These are phyloP conservation scores for Lasiodiplodia sp. DNA, from an alignment of 2,329 filamentous ascomycete species.

Conservation along the genomic window DNA sequence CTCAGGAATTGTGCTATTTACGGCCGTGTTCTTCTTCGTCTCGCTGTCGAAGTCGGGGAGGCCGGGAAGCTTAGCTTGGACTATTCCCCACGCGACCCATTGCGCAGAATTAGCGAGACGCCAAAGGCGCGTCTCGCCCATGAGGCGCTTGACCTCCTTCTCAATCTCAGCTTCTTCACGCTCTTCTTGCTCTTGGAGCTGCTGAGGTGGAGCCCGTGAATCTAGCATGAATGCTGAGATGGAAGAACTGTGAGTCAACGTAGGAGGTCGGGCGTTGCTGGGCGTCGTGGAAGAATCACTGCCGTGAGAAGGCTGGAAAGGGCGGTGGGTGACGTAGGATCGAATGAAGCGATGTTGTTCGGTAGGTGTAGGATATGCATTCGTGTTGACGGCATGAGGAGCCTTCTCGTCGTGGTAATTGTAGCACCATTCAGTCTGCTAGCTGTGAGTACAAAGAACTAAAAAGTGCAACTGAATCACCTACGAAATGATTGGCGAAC, in stretches of 20 bases:
- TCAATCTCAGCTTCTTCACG: slow-evolving; percentile 71
- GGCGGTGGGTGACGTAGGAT: slow-evolving; percentile 82
- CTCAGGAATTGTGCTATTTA: slow-evolving; percentile 33
- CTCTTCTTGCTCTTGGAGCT: slow-evolving; percentile 48
- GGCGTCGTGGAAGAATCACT: slow-evolving; percentile 44
- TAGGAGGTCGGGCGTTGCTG: slow-evolving; percentile 36
- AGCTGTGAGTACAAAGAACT: slow-evolving; percentile 3
- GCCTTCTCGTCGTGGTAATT: slow-evolving; percentile 82
- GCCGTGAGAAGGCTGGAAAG: slow-evolving; percentile 46
- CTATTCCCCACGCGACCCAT: slow-evolving; percentile 96
- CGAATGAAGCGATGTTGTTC: slow-evolving; percentile 86
- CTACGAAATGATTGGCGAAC: slow-evolving; percentile 95
- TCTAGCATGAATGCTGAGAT: slow-evolving; percentile 81
- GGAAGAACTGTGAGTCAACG: slow-evolving; percentile 41
- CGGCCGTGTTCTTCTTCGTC: slow-evolving; percentile 30
- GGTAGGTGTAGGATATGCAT: slow-evolving; percentile 76
- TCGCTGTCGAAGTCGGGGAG: slow-evolving; percentile 61
- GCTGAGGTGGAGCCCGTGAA: slow-evolving; percentile 48
- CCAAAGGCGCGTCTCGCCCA: slow-evolving; percentile 85
- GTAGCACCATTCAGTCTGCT: slow-evolving; percentile 89
- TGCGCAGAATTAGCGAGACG: slow-evolving; percentile 84
- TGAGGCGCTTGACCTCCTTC: slow-evolving; percentile 70
- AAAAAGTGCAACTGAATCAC: slow-evolving; percentile 34
- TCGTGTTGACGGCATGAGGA: slow-evolving; percentile 72
- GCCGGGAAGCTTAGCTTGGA: slow-evolving; percentile 87